Conservation (phyloP, 2,329 filamentous ascomycete species). For the Talaromyces sp. region DNA sequence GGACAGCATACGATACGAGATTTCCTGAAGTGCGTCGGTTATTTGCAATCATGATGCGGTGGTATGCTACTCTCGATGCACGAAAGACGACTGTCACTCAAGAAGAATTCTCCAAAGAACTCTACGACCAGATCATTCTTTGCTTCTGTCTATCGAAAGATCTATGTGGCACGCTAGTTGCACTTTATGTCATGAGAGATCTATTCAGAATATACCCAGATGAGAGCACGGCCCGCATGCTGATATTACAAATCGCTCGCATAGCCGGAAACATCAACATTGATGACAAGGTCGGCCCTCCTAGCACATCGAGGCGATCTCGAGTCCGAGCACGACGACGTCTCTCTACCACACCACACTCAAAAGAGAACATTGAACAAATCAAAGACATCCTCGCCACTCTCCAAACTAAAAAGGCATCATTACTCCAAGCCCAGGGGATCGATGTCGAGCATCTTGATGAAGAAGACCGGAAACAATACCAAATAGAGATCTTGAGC, state of each 20-base stretch:
- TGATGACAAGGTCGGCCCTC: slow-evolving; percentile 23
- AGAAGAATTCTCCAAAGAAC: slow-evolving; percentile 46
- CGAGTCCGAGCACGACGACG: slow-evolving; percentile 39
- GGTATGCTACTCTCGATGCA: slow-evolving; percentile 38
- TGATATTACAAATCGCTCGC: slow-evolving; percentile 52
- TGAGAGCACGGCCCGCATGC: slow-evolving; percentile 47
- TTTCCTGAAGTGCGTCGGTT: slow-evolving; percentile 48
- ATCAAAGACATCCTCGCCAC: slow-evolving; percentile 47
- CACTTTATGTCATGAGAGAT: slow-evolving; percentile 47
- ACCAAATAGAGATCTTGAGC: slow-evolving; percentile 45
- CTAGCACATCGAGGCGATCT: slow-evolving; percentile 30
- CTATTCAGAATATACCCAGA: slow-evolving; percentile 49
- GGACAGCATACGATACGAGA: slow-evolving; percentile 46
- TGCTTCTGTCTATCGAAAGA: slow-evolving; percentile 54
- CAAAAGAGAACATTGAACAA: slow-evolving; percentile 46
- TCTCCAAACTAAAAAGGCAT: slow-evolving; percentile 41
- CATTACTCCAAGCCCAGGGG: slow-evolving; percentile 34
- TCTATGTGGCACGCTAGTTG: slow-evolving; percentile 50
- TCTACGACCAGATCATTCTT: slow-evolving; percentile 54
- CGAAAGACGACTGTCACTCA: slow-evolving; percentile 31
- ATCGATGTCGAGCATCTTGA: slow-evolving; percentile 37
- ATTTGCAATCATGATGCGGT: slow-evolving; percentile 52
- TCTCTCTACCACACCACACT: slow-evolving; percentile 41
- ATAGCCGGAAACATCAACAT: slow-evolving; percentile 28
- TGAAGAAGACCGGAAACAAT: slow-evolving; percentile 37